These are phyloP conservation scores for Erysimum pusillum DNA, from an alignment of 441 rosid genomes.

Conservation along the genomic window DNA sequence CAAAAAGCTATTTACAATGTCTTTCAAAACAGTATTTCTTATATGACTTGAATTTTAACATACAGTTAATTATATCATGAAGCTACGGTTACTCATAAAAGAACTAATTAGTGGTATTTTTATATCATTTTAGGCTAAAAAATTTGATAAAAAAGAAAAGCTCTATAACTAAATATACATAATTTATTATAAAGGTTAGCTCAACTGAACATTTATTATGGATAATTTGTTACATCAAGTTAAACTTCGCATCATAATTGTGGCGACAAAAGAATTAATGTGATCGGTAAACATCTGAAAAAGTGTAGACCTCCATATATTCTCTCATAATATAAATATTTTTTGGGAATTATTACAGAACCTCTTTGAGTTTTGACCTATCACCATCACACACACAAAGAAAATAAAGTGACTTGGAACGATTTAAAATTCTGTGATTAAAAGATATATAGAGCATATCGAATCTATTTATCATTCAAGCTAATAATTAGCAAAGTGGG, in stretches of 20 bases:
- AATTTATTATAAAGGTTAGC: neutral
- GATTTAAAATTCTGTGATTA: conserved; percentile 15
- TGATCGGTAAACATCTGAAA: conserved; percentile 25
- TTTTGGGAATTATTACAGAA: conserved; percentile 14
- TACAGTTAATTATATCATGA: neutral
- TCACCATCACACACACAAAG: neutral
- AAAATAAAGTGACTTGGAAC: conserved; percentile 5
- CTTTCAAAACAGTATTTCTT: neutral
- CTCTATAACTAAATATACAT: neutral
- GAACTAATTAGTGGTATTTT: neutral
- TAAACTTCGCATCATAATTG: conserved; percentile 30
- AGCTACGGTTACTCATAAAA: neutral
- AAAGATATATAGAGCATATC: conserved; percentile 29
- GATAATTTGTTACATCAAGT: conserved; percentile 12
- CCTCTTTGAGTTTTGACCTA: conserved; percentile 1
- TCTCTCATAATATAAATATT: conserved; percentile 17
- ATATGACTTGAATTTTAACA: neutral
- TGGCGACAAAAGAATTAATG: conserved; percentile 15
- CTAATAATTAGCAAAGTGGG: conserved; percentile 41
- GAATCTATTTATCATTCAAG: conserved; percentile 34
- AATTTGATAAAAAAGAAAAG: neutral
- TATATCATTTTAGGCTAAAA: neutral
- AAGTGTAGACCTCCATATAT: conserved; percentile 36
- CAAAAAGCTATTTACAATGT: neutral
- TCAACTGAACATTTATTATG: neutral